These are phyloP conservation scores for Oryza glaberrima DNA, from an alignment of 176 grass and related monocot genomes.

Conservation along the genomic window DNA sequence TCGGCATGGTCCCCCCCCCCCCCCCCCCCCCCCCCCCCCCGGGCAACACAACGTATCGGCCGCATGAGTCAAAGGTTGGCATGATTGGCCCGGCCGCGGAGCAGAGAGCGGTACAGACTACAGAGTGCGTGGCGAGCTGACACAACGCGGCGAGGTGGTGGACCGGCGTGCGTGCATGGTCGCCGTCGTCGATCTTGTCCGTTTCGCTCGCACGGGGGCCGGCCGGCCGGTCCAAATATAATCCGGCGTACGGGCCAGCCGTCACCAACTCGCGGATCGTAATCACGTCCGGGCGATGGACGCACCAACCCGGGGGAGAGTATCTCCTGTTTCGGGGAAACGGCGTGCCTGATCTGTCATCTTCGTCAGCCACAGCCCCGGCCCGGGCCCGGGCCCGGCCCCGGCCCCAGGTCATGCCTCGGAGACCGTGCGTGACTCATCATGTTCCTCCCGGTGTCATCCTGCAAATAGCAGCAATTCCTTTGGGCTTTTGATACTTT, in stretches of 20 bases:
- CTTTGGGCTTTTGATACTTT: too few relatives aligned
- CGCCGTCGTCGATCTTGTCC: not conserved
- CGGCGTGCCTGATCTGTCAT: not conserved
- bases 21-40: too few relatives aligned
- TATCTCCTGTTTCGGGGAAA: slow-evolving; percentile 1
- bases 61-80: not conserved
- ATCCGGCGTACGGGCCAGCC: not conserved
- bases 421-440: not conserved
- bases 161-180: not conserved
- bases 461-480: not conserved
- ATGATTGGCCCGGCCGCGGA: not conserved
- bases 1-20: too few relatives aligned
- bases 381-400: too few relatives aligned
- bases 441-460: not conserved
- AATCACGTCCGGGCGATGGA: not conserved
- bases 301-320: not conserved
- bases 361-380: not conserved
- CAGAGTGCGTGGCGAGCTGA: not conserved
- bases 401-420: not conserved
- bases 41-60: too few relatives aligned
- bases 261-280: slow-evolving; percentile 5
- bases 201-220: not conserved
- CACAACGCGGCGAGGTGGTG: not conserved
- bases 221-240: not conserved
- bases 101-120: not conserved